A percentile compares a stretch with the other conserved stretches of the same genome.
These are phyloP conservation scores for Hibiscus syriacus DNA, from an alignment of 345 rosid species.

Conservation along the genomic window DNA sequence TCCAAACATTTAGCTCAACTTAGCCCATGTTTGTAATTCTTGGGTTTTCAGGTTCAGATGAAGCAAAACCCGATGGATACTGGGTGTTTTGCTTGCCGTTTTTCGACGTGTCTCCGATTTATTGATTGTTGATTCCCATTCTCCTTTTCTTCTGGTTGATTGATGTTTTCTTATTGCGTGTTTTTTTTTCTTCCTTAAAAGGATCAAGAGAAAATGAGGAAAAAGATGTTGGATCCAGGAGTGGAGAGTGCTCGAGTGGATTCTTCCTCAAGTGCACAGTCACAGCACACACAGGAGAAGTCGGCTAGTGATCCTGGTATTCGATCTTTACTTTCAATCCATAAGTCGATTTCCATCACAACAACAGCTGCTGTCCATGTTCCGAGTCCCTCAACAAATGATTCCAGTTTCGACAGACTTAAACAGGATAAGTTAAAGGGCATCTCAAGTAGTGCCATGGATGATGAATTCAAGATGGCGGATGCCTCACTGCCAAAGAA, in stretches of 20 bases:
- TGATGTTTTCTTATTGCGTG: slow-evolving; percentile 7
- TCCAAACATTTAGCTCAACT: not conserved
- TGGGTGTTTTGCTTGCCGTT: not conserved
- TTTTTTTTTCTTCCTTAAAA: slow-evolving; percentile 11
- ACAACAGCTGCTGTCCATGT: slow-evolving; percentile 24
- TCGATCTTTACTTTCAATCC: slow-evolving; percentile 32
- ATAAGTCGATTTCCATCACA: slow-evolving; percentile 28
- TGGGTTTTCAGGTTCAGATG: not conserved
- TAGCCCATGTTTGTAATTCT: not conserved
- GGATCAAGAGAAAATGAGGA: slow-evolving; percentile 62
- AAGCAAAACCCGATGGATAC: not conserved
- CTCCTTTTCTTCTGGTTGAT: not conserved
- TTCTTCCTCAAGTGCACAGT: slow-evolving; percentile 28
- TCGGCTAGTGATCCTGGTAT: slow-evolving; percentile 23
- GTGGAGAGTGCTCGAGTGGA: slow-evolving; percentile 34
- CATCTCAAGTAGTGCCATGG: slow-evolving; percentile 29
- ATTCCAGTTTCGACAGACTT: slow-evolving; percentile 31
- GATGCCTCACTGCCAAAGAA: slow-evolving; percentile 37
- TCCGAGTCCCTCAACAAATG: slow-evolving; percentile 33
- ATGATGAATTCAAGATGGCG: slow-evolving; percentile 31
- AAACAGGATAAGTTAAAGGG: slow-evolving; percentile 56
- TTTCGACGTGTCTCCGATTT: not conserved
- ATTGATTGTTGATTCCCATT: not conserved
- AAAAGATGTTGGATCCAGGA: slow-evolving; percentile 40
- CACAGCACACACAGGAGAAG: slow-evolving; percentile 32